Evolutionary conservation across 2,329 filamentous ascomycete species (phyloP).

Genomic region (Stagonosporopsis tanaceti): DNA sequence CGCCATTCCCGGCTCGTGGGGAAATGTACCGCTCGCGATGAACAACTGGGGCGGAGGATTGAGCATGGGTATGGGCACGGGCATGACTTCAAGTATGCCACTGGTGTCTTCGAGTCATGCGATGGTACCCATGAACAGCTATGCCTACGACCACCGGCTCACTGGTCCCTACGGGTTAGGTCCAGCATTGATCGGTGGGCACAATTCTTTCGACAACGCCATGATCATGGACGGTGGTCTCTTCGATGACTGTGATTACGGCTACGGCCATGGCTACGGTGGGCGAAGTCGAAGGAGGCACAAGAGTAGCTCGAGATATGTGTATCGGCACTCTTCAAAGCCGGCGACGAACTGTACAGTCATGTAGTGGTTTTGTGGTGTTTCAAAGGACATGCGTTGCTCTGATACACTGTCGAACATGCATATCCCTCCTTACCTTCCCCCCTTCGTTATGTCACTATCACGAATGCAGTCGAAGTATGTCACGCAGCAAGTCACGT

Average conservation of each 20-base stretch:
- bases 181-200: conserved; percentile 14
- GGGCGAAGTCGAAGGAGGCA: conserved; percentile 24
- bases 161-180: conserved; percentile 27
- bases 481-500: conserved; percentile 19
- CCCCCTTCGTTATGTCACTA: background rate
- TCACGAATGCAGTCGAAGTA: background rate
- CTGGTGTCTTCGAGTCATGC: conserved; percentile 11
- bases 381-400: background rate
- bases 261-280: conserved; percentile 5
- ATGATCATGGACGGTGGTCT: conserved; percentile 12
- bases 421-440: background rate
- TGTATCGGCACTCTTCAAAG: conserved; percentile 30
- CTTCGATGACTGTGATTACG: conserved; percentile 10
- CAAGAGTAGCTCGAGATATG: conserved; percentile 28
- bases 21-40: conserved; percentile 25
- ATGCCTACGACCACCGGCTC: conserved; percentile 31
- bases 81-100: conserved; percentile 14
- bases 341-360: conserved; percentile 32
- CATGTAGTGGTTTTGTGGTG: conserved; percentile 22
- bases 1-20: conserved; percentile 38
- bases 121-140: conserved; percentile 23
- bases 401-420: background rate
- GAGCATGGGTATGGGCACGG: background rate
- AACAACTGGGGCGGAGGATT: conserved; percentile 19
- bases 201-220: conserved; percentile 1